phyloP scores from a whole-genome alignment of 164 flowering plant genomes.

The Paratinospora sagittata region DNA sequence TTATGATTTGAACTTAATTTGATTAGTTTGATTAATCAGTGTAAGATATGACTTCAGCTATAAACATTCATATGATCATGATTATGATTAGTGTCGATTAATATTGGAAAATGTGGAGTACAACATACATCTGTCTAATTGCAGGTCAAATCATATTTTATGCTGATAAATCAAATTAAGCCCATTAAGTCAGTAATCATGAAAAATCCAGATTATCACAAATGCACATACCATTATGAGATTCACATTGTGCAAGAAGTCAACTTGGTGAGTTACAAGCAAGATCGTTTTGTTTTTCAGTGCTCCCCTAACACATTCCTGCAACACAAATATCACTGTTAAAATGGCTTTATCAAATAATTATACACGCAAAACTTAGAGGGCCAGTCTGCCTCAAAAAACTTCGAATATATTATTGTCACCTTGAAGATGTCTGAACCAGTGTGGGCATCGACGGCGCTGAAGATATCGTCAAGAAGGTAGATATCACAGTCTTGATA shows the following conservation, averaged over 20 bases:
- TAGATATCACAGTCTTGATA: constrained; percentile 92
- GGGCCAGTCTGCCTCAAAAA: neutral
- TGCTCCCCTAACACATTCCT: constrained; percentile 92
- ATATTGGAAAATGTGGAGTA: too few relatives aligned
- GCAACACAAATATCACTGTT: constrained; percentile 18
- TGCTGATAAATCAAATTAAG: too few relatives aligned
- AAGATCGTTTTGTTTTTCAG: constrained; percentile 73
- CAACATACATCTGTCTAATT: too few relatives aligned
- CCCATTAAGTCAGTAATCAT: too few relatives aligned
- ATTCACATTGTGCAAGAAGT: constrained; percentile 87
- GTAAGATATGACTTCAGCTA: too few relatives aligned
- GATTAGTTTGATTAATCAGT: too few relatives aligned
- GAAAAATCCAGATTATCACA: too few relatives aligned
- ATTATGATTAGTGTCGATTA: too few relatives aligned
- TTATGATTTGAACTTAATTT: too few relatives aligned
- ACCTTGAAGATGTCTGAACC: constrained; percentile 97
- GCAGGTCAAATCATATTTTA: too few relatives aligned
- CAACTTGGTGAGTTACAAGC: constrained; percentile 98
- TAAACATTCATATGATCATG: too few relatives aligned
- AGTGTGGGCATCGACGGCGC: constrained; percentile 99
- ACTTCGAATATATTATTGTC: neutral
- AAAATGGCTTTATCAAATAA: neutral
- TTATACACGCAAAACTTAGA: neutral
- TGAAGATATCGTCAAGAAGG: constrained; percentile 92
- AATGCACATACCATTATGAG: constrained; percentile 57